phyloP scores from a whole-genome alignment of 1,284 basidiomycete genomes.

The Phlebopus sp. region DNA sequence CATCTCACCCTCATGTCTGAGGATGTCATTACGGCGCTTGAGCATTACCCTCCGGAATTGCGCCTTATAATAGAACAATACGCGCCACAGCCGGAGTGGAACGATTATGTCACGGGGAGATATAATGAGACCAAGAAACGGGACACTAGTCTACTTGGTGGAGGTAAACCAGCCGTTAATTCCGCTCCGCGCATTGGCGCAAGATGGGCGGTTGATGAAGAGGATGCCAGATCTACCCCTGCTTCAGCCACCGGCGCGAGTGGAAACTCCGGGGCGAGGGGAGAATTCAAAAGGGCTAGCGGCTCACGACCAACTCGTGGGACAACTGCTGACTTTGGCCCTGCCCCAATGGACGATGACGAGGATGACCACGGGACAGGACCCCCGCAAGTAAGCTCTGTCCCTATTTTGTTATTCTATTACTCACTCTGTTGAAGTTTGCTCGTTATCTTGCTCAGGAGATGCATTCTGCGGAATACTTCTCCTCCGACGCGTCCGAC shows the following conservation, averaged over 20 bases:
- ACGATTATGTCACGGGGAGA: slow-evolving; percentile 79
- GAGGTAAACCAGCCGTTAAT: slow-evolving; percentile 68
- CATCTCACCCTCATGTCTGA: slow-evolving; percentile 93
- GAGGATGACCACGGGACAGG: slow-evolving; percentile 45
- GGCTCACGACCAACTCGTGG: slow-evolving; percentile 42
- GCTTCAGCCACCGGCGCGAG: slow-evolving; percentile 23
- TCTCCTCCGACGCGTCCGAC: slow-evolving; percentile 55
- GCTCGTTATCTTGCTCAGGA: slow-evolving; percentile 72
- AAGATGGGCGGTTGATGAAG: slow-evolving; percentile 73
- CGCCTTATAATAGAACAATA: slow-evolving; percentile 58
- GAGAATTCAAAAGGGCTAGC: slow-evolving; percentile 58
- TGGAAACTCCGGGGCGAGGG: slow-evolving; percentile 33
- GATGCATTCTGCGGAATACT: slow-evolving; percentile 59
- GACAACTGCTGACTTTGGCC: slow-evolving; percentile 67
- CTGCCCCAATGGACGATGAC: slow-evolving; percentile 48
- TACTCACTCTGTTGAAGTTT: slow-evolving; percentile 45
- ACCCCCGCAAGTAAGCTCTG: slow-evolving; percentile 50
- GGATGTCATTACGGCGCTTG: slow-evolving; percentile 81
- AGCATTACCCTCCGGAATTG: slow-evolving; percentile 85
- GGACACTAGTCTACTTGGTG: slow-evolving; percentile 79
- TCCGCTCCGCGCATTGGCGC: slow-evolving; percentile 32
- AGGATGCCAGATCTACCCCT: slow-evolving; percentile 41
- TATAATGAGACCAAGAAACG: slow-evolving; percentile 84
- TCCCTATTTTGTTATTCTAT: slow-evolving; percentile 1
- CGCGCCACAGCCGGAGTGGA: slow-evolving; percentile 82